Base-by-base conservation (phyloP, 306 rosid species). In the Boehmeria nivea region DNA sequence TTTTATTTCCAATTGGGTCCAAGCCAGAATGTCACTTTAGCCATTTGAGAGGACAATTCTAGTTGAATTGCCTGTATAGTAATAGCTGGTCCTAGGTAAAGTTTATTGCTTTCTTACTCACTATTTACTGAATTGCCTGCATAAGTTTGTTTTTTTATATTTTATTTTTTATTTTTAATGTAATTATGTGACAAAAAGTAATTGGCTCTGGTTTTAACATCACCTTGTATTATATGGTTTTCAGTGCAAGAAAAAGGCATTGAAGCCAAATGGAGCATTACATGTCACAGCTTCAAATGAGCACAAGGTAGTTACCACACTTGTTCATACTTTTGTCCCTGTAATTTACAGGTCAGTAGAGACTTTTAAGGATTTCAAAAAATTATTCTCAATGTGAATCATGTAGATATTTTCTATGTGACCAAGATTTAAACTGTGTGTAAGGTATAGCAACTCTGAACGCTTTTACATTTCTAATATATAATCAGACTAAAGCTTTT, bases 401-500 rank as follows among this genome's bases (percentile, higher is more conserved):
- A n/a, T n/a, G n/a, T n/a, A n/a, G n/a, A n/a, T n/a, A n/a, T n/a
- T n/a, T n/a, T n/a, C n/a, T n/a, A n/a, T n/a, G n/a, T n/a, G n/a
- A n/a, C n/a, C n/a, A n/a, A n/a, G n/a, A n/a, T n/a, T 40, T 8
- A n/a, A 40, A 40, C 34, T 3, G 3, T 40, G 44, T 10, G 8
- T 40, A 40, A 40, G n/a, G 8, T 10, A 40, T 40, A 15, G 3
- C 3, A 40, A 6, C 3, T 10, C 3, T 10, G n/a, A 11, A 40
- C 13, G n/a, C 11, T 40, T 40, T 40, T 40, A 15, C n/a, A 10
- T 6, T 40, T 71, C 90, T 86, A 84, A 90, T 90, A 43, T 73
- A 71, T 68, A 78, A 81, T 84, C 96, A 91, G 95, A 61, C 72
- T 72, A 82, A 81, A 91, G 99, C 63, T 67, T 76, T 87, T 84